phyloP scores from a whole-genome alignment of 305 asterid genomes.

The Fraxinus platypoda region DNA sequence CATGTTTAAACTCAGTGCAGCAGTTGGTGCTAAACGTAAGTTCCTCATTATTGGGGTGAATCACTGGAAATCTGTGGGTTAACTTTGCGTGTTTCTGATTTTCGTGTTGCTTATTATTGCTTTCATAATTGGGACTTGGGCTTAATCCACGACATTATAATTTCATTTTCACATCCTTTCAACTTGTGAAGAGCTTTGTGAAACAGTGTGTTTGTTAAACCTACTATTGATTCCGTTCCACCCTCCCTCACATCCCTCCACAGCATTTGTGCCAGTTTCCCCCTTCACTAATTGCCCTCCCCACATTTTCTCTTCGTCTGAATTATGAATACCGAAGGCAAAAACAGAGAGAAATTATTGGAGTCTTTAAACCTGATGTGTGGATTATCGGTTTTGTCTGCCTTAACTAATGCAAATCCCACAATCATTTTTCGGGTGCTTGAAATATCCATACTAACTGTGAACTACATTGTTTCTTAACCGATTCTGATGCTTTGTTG shows the following conservation, averaged over 20 bases:
- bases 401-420: not conserved
- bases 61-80: not conserved
- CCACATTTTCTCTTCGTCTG: not conserved
- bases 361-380: not conserved
- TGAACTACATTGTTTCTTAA: not conserved
- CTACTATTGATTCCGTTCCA: not conserved
- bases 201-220: not conserved
- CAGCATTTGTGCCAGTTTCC: not conserved
- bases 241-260: not conserved
- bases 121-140: not conserved
- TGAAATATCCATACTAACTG: not conserved
- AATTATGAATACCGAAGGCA: not conserved
- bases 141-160: not conserved
- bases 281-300: not conserved
- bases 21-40: constrained; percentile 48
- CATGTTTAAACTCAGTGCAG: constrained; percentile 55
- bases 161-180: not conserved
- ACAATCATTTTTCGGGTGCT: not conserved
- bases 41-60: constrained; percentile 9
- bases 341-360: not conserved
- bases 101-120: not conserved
- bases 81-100: not conserved
- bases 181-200: not conserved
- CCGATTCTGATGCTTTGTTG: not conserved
- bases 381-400: not conserved